Conservation (phyloP, 2,329 filamentous ascomycete genomes). For the Xylaria sp. region DNA sequence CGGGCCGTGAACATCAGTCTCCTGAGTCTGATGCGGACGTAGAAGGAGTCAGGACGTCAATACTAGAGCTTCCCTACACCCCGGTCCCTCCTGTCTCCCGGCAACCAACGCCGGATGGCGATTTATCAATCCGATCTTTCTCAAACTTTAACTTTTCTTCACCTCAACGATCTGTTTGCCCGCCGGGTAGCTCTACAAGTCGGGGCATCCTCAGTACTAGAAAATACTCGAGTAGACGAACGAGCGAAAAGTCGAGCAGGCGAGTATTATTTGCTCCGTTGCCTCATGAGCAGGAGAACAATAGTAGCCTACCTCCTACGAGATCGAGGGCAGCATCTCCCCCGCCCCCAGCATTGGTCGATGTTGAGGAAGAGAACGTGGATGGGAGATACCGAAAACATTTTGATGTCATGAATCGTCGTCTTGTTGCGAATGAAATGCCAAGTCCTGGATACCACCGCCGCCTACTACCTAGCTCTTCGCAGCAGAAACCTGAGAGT, state of each 20-base stretch:
- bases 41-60: slow-evolving; percentile 3
- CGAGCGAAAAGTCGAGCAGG: slow-evolving; percentile 36
- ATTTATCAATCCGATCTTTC: slow-evolving; percentile 63
- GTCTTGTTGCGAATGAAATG: slow-evolving; percentile 38
- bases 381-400: slow-evolving; percentile 59
- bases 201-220: slow-evolving; percentile 43
- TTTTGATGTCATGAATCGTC: slow-evolving; percentile 58
- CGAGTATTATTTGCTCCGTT: slow-evolving; percentile 53
- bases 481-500: slow-evolving; percentile 56
- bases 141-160: slow-evolving; percentile 64
- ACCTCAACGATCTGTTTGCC: slow-evolving; percentile 51
- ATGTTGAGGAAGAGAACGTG: slow-evolving; percentile 48
- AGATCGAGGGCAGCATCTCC: slow-evolving; percentile 54
- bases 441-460: slow-evolving; percentile 41
- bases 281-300: slow-evolving; percentile 46
- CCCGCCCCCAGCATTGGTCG: slow-evolving; percentile 54
- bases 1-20: neutral
- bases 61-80: slow-evolving; percentile 32
- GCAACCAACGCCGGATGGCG: slow-evolving; percentile 58
- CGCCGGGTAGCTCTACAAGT: slow-evolving; percentile 26
- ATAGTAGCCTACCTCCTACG: slow-evolving; percentile 32
- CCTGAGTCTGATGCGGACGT: neutral
- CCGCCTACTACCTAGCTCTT: slow-evolving; percentile 56
- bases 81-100: slow-evolving; percentile 47
- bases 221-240: slow-evolving; percentile 35